Evolutionary conservation across 2,329 filamentous ascomycete genomes (phyloP), one percentile per base, ranked within the genome.

Genomic region (Neofusicoccum kwambonambiense): DNA sequence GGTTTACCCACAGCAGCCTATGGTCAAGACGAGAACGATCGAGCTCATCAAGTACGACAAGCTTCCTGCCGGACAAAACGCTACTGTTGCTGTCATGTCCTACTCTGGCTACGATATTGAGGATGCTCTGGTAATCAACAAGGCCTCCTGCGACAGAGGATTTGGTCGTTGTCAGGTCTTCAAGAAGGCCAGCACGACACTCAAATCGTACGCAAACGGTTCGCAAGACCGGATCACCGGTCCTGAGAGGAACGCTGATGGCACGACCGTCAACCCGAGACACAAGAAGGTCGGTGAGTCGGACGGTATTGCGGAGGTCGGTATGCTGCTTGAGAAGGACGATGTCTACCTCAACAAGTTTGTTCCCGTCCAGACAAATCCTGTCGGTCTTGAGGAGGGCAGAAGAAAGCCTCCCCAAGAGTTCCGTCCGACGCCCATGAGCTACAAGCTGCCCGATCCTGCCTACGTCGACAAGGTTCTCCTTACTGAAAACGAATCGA

Each of bases 61-160:
- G 75, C 88, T 99, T 13, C 95, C 95, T 0, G 95, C 95, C 4
- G 95, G 95, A 0, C 95, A 99, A 74, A 98, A 97, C 67, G 96
- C 95, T 4, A 97, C 92, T 1, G 95, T 99, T 31, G 95, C 96
- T 5, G 95, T 99, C 79, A 99, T 99, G 95, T 98, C 93, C 56
- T 99, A 95, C 79, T 98, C 94, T 11, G 95, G 95, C 27, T 99
- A 99, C 79, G 95, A 99, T 87, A 99, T 99, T 70, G 95, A 99
- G 82, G 95, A 99, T 83, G 95, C 95, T 9, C 84, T 99, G 17
- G 94, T 99, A 2, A 78, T 99, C 67, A 99, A 99, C 82, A 98
- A 97, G 81, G 93, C 93, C 9, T 97, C 93, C 0, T 89, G 93
- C 65, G 96, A 99, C 72, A 87, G 95, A 71, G 96, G 95, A 4